Evolutionary conservation across 2,329 filamentous ascomycete genomes (phyloP), one percentile per base, ranked within the genome.

Genomic region (Exophiala calicioides): DNA sequence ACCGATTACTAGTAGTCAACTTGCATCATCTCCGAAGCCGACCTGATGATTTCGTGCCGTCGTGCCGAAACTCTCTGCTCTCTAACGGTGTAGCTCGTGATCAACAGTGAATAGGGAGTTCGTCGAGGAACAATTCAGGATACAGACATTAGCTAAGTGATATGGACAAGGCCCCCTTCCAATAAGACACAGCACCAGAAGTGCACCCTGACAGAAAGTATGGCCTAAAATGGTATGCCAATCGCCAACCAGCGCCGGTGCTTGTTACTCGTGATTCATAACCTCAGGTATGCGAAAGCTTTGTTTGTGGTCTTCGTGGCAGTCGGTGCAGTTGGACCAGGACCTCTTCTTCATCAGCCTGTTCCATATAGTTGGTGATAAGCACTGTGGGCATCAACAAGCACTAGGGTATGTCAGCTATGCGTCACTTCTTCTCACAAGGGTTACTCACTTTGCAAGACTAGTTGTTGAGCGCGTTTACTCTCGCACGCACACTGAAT

Each of bases 401-500:
- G 68, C 52, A 68, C 70, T 73, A 49, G 26, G 8, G 20, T 8
- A 27, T 13, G 12, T 35, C 8, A 41, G 44, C 43, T 27, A 41
- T n/a, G n/a, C n/a, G 30, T 30, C 15, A 41, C 19, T 9, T 16
- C 5, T 10, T 35, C 12, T 19, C 12, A 7, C 9, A 40, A 10
- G 4, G 27, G n/a, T 38, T 8, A 64, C 72, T 69, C 67, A 78
- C 75, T 68, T 52, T 70, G 69, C 39, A 81, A 63, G 39, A 77
- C 70, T 55, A 74, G 70, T 26, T 67, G 65, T 61, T 81, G 78
- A 34, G 75, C 74, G 57, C 73, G 69, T 47, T 70, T 68, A 45
- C 79, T 79, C 61, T 81, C 77, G 58, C 78, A 81, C 30, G 82
- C 81, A 60, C 78, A 80, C 62, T 85, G 82, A 41, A 86, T 67